Evolutionary conservation across 306 rosid species (phyloP).

Genomic region (Begonia peltatifolia): DNA sequence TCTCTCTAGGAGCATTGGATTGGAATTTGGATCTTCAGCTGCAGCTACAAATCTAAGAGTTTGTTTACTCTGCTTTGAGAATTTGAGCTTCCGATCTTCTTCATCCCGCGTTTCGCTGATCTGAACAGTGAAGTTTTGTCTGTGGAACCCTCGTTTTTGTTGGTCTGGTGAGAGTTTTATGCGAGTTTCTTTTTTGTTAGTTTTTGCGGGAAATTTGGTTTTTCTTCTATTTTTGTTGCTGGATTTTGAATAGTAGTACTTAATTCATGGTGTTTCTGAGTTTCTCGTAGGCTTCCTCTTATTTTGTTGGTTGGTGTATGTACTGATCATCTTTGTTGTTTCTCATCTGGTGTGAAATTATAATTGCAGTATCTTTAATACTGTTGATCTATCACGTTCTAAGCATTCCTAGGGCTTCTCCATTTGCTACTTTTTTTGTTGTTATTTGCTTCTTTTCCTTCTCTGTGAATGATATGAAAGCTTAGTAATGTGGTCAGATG

Average conservation of each 20-base stretch:
- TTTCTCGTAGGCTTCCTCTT: neutral
- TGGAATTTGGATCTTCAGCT: constrained; percentile 18
- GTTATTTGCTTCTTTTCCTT: too few species aligned
- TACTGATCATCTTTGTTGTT: neutral
- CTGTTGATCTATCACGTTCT: neutral
- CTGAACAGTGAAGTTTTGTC: neutral
- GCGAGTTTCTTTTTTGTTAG: neutral
- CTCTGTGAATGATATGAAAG: too few species aligned
- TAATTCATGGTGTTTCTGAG: neutral
- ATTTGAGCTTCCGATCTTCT: constrained; percentile 3
- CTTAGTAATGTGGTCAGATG: too few species aligned
- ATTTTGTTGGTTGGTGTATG: neutral
- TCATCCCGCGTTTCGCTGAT: constrained; percentile 1
- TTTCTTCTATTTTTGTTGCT: neutral
- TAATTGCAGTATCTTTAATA: neutral
- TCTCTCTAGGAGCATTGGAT: constrained; percentile 22
- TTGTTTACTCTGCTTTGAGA: constrained; percentile 4
- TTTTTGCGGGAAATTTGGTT: too few species aligned
- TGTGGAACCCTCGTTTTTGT: neutral
- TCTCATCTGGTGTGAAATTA: neutral
- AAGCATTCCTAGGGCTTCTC: too few species aligned
- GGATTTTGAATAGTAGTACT: neutral
- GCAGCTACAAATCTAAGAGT: constrained; percentile 13
- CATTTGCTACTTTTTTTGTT: too few species aligned
- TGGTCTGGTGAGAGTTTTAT: neutral